Percentiles rank a stretch among this genome's conserved stretches.
phyloP scores from a whole-genome alignment of 2,329 filamentous ascomycete species.

The Penicillium paneum region DNA sequence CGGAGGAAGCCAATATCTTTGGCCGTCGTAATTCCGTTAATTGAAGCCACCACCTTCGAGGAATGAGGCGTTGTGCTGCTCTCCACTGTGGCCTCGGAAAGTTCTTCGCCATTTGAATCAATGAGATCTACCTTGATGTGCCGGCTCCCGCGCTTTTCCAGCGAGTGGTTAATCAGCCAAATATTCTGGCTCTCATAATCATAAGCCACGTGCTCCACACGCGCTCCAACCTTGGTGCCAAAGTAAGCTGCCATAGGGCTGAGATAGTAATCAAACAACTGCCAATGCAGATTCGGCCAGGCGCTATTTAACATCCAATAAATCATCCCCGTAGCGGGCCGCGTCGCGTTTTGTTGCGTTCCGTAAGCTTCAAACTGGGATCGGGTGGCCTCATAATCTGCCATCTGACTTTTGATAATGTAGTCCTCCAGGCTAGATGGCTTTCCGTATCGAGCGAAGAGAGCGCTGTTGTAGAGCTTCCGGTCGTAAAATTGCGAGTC shows the following conservation, averaged over 20 bases:
- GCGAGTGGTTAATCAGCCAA: conserved; percentile 55
- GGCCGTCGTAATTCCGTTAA: conserved; percentile 34
- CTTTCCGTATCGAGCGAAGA: conserved; percentile 52
- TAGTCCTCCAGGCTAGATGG: conserved; percentile 57
- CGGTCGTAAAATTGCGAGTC: conserved; percentile 56
- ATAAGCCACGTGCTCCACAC: conserved; percentile 55
- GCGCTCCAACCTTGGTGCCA: conserved; percentile 53
- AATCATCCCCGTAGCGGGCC: conserved; percentile 58
- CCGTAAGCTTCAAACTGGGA: conserved; percentile 59
- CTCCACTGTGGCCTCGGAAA: conserved; percentile 36
- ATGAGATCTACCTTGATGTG: conserved; percentile 52
- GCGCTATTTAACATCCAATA: conserved; percentile 68
- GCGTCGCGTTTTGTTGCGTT: conserved; percentile 48
- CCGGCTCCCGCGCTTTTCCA: conserved; percentile 41
- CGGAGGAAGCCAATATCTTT: conserved; percentile 51
- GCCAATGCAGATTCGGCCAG: conserved; percentile 65
- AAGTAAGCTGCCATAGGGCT: conserved; percentile 58
- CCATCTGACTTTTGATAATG: conserved; percentile 57
- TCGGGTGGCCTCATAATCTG: conserved; percentile 63
- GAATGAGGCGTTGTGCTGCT: conserved; percentile 47
- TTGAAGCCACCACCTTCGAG: conserved; percentile 37
- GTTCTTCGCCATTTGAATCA: conserved; percentile 44
- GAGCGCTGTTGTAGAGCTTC: conserved; percentile 56
- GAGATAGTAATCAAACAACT: conserved; percentile 62
- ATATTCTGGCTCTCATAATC: conserved; percentile 49